These are phyloP conservation scores for Pseudopithomyces maydicus DNA, from an alignment of 2,329 filamentous ascomycete genomes.

Conservation along the genomic window DNA sequence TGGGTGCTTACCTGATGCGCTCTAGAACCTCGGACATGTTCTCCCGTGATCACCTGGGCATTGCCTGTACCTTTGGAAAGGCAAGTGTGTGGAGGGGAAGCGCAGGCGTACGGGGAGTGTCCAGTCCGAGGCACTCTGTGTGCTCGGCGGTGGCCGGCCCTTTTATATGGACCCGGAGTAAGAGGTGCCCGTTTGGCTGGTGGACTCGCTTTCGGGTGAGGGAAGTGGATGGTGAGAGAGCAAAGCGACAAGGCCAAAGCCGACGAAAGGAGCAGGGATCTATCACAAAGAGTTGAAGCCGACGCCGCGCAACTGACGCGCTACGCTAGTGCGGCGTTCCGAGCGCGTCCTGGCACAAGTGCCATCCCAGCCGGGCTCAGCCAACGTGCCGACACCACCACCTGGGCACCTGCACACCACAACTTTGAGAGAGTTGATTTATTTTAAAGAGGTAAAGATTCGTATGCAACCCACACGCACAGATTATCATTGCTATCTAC, in stretches of 20 bases:
- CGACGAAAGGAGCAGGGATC: conserved; percentile 10
- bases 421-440: too few species aligned
- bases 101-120: too few species aligned
- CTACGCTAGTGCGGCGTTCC: conserved; percentile 4
- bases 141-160: too few species aligned
- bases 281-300: conserved; percentile 22
- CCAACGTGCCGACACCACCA: too few species aligned
- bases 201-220: too few species aligned
- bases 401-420: too few species aligned
- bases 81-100: too few species aligned
- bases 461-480: conserved; percentile 2
- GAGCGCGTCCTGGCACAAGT: conserved; percentile 24
- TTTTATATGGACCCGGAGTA: background rate
- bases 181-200: background rate
- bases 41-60: conserved; percentile 13
- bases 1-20: conserved; percentile 39
- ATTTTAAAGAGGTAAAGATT: background rate
- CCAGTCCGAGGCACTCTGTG: too few species aligned
- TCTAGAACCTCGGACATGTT: conserved; percentile 42
- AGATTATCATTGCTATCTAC: conserved; percentile 16
- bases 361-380: too few species aligned
- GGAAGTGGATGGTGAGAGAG: background rate
- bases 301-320: conserved; percentile 25
- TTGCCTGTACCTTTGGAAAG: conserved; percentile 3
- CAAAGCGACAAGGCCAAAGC: background rate